Evolutionary conservation across 306 rosid species (phyloP), one percentile per base, ranked within the genome.

Genomic region (Cucurbita pepo): DNA sequence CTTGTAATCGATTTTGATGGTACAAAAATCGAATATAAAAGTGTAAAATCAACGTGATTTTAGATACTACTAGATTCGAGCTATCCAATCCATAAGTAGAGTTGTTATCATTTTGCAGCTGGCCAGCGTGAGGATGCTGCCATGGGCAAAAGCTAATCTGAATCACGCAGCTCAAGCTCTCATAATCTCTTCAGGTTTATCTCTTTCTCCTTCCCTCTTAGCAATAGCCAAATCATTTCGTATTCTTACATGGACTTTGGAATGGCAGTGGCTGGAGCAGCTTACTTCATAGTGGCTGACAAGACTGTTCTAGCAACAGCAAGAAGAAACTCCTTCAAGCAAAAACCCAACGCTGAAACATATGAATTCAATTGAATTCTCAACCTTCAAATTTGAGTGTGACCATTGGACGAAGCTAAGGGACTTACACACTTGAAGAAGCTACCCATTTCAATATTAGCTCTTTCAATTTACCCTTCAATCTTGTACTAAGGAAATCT

Each of bases 81-180:
- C 0, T 8, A 67, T 12, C 21, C 5, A 47, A 47, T 25, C n/a
- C 0, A 22, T 45, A 15, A 50, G 45, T 67, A 48, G 8, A 69
- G 9, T 50, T 48, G 45, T 25, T 69, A 4, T 69, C 3, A 12
- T 43, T 11, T 50, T n/a, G 55, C 89, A 91, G 99, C 51, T 95
- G 44, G 96, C 99, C 25, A 91, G 99, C 79, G 99, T 86, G 69
- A 89, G 91, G 85, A 82, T 89, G 97, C 81, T 91, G 61, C 99
- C 99, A 56, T 95, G 99, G 99, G 99, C 99, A 82, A 91, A 73
- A 84, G 91, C 97, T 53, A 64, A 95, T 74, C 96, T 91, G 54
- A 95, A 95, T 70, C 96, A 69, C 87, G 82, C 96, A 71, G 99
- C 99, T 77, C 99, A 95, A 83, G 99, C 99, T 55, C 97, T 95